A percentile compares a stretch with the other conserved stretches of the same genome.
Conservation (phyloP, 2,329 filamentous ascomycete genomes). For the Fusarium incarnatum region DNA sequence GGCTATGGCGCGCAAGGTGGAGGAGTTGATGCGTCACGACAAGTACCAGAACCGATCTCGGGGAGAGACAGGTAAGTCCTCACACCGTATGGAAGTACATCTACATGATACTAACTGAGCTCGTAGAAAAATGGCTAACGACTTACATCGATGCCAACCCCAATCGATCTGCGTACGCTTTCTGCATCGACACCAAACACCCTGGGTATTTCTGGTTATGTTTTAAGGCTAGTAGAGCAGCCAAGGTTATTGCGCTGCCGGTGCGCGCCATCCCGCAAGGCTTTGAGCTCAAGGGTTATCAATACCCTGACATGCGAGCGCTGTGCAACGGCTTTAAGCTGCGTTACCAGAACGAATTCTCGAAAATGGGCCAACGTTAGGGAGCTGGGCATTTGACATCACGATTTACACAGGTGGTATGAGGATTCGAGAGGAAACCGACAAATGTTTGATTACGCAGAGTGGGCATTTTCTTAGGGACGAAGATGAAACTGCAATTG, state of each 20-base stretch:
- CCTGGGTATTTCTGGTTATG: conserved; percentile 96
- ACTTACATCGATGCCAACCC: conserved; percentile 98
- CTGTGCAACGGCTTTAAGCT: conserved; percentile 98
- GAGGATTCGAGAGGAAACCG: background rate
- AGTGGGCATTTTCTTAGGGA: conserved; percentile 17
- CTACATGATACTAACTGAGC: conserved; percentile 35
- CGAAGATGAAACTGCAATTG: conserved; percentile 24
- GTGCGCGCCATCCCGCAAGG: conserved; percentile 94
- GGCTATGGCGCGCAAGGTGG: conserved; percentile 97
- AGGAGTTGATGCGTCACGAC: conserved; percentile 94
- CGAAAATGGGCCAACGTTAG: conserved; percentile 64
- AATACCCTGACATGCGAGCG: conserved; percentile 94
- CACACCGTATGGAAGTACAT: background rate
- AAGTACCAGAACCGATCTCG: conserved; percentile 89
- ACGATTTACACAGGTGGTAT: background rate
- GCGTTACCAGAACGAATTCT: conserved; percentile 74
- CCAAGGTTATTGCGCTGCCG: conserved; percentile 80
- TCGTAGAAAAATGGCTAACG: conserved; percentile 89
- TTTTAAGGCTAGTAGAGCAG: conserved; percentile 89
- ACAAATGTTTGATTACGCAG: conserved; percentile 31
- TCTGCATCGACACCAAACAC: conserved; percentile 92
- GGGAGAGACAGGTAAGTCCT: conserved; percentile 82
- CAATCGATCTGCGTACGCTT: conserved; percentile 90
- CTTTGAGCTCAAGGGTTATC: conserved; percentile 88
- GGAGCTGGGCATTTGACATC: background rate